Evolutionary conservation across 2,329 filamentous ascomycete genomes (phyloP).

Genomic region (Teratosphaeria pseudoeucalypti): DNA sequence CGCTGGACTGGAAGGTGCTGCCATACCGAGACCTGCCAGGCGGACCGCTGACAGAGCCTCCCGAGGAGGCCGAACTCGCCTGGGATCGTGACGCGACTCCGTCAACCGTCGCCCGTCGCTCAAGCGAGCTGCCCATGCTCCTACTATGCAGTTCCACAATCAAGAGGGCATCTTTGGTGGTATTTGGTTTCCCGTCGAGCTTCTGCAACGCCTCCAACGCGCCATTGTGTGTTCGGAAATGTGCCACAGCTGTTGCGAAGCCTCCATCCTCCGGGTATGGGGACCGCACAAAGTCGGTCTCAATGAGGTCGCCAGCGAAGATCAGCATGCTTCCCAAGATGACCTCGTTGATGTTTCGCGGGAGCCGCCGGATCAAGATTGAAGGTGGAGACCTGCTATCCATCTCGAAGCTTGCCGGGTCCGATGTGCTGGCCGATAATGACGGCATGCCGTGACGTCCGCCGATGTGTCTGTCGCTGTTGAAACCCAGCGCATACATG

Average conservation of each 20-base stretch:
- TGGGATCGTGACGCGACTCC: constrained; percentile 32
- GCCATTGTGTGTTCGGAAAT: constrained; percentile 46
- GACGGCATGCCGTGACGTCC: constrained; percentile 16
- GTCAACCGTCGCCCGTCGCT: constrained; percentile 45
- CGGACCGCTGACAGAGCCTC: constrained; percentile 29
- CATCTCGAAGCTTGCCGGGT: constrained; percentile 10
- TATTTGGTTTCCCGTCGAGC: constrained; percentile 52
- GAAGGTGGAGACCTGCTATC: constrained; percentile 17
- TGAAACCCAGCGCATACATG: not conserved
- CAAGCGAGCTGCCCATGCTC: constrained; percentile 10
- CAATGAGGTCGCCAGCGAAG: constrained; percentile 54
- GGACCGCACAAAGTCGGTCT: constrained; percentile 46
- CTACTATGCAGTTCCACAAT: constrained; percentile 44
- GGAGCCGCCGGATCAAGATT: constrained; percentile 51
- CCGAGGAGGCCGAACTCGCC: constrained; percentile 37
- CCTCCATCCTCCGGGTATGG: constrained; percentile 47
- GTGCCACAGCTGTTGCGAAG: constrained; percentile 48
- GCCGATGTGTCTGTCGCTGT: not conserved
- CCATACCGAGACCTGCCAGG: constrained; percentile 45
- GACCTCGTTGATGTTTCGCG: constrained; percentile 48
- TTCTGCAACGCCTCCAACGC: constrained; percentile 50
- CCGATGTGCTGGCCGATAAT: constrained; percentile 15
- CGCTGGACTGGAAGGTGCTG: constrained; percentile 50
- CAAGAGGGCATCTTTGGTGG: constrained; percentile 50
- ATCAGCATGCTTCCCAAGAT: constrained; percentile 52